phyloP scores from a whole-genome alignment of 345 rosid genomes.

The Iberis pinnata region DNA sequence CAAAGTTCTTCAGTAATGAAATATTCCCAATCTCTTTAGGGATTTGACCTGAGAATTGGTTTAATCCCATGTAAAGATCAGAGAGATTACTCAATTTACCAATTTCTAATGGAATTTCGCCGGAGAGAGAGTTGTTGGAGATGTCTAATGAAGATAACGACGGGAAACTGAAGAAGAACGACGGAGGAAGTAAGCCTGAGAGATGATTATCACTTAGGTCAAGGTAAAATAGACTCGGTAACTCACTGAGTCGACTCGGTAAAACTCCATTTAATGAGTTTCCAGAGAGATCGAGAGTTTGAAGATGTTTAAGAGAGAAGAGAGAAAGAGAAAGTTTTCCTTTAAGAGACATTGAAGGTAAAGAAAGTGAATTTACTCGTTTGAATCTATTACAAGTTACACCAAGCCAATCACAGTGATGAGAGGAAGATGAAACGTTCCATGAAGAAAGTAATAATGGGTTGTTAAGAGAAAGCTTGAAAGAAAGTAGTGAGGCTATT shows the following conservation, averaged over 20 bases:
- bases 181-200: slow-evolving; percentile 51
- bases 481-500: slow-evolving; percentile 35
- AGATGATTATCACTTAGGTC: slow-evolving; percentile 59
- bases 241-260: slow-evolving; percentile 42
- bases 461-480: slow-evolving; percentile 41
- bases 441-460: slow-evolving; percentile 50
- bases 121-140: slow-evolving; percentile 65
- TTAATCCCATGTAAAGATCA: slow-evolving; percentile 63
- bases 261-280: slow-evolving; percentile 49
- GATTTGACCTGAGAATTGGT: slow-evolving; percentile 53
- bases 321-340: slow-evolving; percentile 43
- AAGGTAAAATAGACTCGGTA: slow-evolving; percentile 41
- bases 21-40: slow-evolving; percentile 69
- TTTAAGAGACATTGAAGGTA: slow-evolving; percentile 36
- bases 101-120: slow-evolving; percentile 49
- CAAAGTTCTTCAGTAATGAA: slow-evolving; percentile 44
- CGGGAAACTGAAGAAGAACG: slow-evolving; percentile 38
- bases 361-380: slow-evolving; percentile 41
- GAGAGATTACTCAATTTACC: slow-evolving; percentile 52
- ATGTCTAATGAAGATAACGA: slow-evolving; percentile 53
- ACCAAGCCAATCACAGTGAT: slow-evolving; percentile 70
- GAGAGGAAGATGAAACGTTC: slow-evolving; percentile 36
- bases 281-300: slow-evolving; percentile 55
- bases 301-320: slow-evolving; percentile 45
- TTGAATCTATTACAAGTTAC: slow-evolving; percentile 49